Base-by-base conservation (phyloP, 179 eudicot genomes). In the Silene noctiflora region DNA sequence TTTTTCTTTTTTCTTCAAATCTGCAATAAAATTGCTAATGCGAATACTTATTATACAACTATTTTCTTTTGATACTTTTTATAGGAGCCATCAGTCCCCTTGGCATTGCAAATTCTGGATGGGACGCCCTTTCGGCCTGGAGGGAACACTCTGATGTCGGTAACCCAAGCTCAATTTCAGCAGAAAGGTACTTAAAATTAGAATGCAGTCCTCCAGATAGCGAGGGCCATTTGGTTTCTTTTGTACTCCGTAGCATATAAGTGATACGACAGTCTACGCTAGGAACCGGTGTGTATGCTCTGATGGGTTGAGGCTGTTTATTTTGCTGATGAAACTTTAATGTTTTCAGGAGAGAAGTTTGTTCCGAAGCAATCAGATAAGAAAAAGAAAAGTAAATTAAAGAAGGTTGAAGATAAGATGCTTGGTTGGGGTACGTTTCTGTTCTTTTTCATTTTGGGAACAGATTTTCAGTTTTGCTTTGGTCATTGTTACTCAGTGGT, bases 321-420 rank as follows among this genome's bases (percentile, higher is more conserved):
- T 51, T 76, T 59, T 71, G 70, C 24, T 56, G 39, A 65, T 71
- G 65, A 29, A 24, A 68, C 73, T 71, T 67, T 56, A 69, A 1
- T 79, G 12, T 19, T 74, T 74, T 64, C 90, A 96, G 98, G 99
- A 80, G 97, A 96, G 46, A 96, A 73, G 83, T 96, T 96, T 84
- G 21, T 90, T 83, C 75, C 97, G 55, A 96, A 93, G 81, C 92
- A 91, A 83, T 67, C 86, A 22, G 99, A 96, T 89, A 91, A 93
- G 85, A 91, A 73, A 80, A 93, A 93, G 90, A 96, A 96, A 83
- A 90, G 70, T 78, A 96, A 96, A 80, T 86, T 90, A 58, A 88
- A 93, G 86, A 91, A 88, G 84, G 95, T 96, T 74, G 99, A 93
- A 85, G 87, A 85, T 27, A 96, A 93, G 93, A 93, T 96, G 96